Base-by-base conservation (phyloP, 225 moss, liverwort and hornwort genomes). In the Polytrichum formosum region DNA sequence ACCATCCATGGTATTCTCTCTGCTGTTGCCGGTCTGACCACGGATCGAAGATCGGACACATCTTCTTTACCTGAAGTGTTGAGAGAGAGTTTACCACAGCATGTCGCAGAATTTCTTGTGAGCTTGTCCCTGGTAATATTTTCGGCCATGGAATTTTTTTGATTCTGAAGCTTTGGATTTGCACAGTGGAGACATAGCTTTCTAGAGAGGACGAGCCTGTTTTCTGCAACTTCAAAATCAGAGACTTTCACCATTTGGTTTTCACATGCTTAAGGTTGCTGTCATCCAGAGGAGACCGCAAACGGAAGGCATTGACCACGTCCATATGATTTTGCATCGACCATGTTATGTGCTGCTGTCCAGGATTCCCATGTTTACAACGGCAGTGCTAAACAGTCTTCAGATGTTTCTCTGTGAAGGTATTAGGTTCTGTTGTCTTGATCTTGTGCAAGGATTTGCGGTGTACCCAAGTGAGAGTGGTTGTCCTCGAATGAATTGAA, bases 291-390 rank as follows among this genome's bases (percentile, higher is more conserved):
- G 72, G 59, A 75, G 73, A 64, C 54, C 64, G 72, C 72, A 63
- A 31, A 80, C 66, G 33, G 80, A 59, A 78, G 75, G 60, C 46
- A 46, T 46, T 71, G 79, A 78, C 8, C 56, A 72, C 72, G 55
- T 54, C 80, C 75, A 62, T 56, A 73, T 59, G 69, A 69, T 73
- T 67, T 75, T 92, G 5, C 65, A 84, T 73, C 75, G 79, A 22
- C 90, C 94, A 29, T 90, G 90, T 85, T 68, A 89, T 71, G 74
- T 89, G 28, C 85, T 94, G 25, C 73, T 94, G 19, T 83, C 82
- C 5, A 82, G 76, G 56, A 84, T 88, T 85, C 76, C 80, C 30
- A 80, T 63, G 33, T 84, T 91, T 56, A 81, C 80, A 1, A 54
- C 70, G 2, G 68, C 60, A n/a, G 83, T 91, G 26, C 74, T 90